Evolutionary conservation across 2,329 filamentous ascomycete species (phyloP).

Genomic region (Didymella pomorum): DNA sequence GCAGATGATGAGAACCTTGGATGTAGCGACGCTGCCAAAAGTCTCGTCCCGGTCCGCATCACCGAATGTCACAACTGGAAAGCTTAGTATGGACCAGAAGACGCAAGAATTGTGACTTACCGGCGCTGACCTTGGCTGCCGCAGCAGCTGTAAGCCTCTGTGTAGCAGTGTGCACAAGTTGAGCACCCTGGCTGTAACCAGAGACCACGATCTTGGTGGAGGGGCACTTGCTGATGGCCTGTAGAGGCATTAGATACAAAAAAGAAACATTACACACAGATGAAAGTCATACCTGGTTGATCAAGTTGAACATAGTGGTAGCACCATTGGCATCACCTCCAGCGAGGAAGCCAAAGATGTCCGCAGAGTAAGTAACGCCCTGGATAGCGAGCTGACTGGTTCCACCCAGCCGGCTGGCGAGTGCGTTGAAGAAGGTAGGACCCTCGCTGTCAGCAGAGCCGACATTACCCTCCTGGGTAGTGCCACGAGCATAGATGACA

Average conservation of each 20-base stretch:
- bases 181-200: constrained; percentile 51
- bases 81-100: not conserved
- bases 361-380: constrained; percentile 63
- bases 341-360: constrained; percentile 53
- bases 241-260: not conserved
- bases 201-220: constrained; percentile 42
- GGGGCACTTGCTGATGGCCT: constrained; percentile 36
- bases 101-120: constrained; percentile 28
- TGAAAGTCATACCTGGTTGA: constrained; percentile 43
- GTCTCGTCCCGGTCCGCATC: constrained; percentile 46
- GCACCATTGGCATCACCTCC: constrained; percentile 57
- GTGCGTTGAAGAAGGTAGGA: constrained; percentile 59
- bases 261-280: too few species aligned
- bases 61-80: constrained; percentile 47
- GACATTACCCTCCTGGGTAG: constrained; percentile 61
- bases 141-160: constrained; percentile 34
- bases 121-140: constrained; percentile 34
- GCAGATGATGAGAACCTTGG: constrained; percentile 49
- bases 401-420: constrained; percentile 53
- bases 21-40: constrained; percentile 38
- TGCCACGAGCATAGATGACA: constrained; percentile 65
- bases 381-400: constrained; percentile 59
- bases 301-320: constrained; percentile 53
- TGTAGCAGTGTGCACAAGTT: constrained; percentile 57
- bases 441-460: constrained; percentile 55